phyloP scores from a whole-genome alignment of 768 basidiomycete genomes.

The Boletus subparvulus region DNA sequence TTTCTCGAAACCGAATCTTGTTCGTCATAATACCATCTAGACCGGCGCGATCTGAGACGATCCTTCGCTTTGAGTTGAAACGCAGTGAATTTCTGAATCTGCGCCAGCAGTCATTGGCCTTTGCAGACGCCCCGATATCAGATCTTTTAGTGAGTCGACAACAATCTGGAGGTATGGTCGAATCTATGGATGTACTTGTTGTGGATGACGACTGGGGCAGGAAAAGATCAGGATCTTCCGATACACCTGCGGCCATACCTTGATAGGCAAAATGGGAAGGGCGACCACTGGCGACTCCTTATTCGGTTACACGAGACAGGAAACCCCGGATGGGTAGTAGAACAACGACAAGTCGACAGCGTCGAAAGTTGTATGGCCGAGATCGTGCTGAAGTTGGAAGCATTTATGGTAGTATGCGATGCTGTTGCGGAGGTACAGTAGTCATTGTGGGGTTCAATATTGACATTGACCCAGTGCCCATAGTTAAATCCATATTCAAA shows the following conservation, averaged over 20 bases:
- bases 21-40: conserved; percentile 1
- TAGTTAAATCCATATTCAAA: conserved; percentile 29
- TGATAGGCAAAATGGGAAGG: background rate
- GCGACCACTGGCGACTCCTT: conserved; percentile 20
- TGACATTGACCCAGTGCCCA: background rate
- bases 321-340: background rate
- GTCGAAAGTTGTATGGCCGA: conserved; percentile 20
- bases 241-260: conserved; percentile 16
- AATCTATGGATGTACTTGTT: background rate
- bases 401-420: conserved; percentile 25
- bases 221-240: conserved; percentile 8
- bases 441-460: background rate
- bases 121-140: conserved; percentile 11
- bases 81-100: conserved; percentile 11
- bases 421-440: conserved; percentile 19
- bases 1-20: background rate
- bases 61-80: conserved; percentile 28
- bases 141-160: conserved; percentile 16
- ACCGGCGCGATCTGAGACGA: conserved; percentile 12
- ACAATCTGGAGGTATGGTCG: conserved; percentile 6
- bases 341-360: background rate
- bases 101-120: conserved; percentile 17
- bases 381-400: conserved; percentile 25
- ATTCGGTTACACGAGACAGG: conserved; percentile 18
- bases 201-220: conserved; percentile 4